Evolutionary conservation across 2,329 filamentous ascomycete species (phyloP).

Genomic region (Penicillium sp.): DNA sequence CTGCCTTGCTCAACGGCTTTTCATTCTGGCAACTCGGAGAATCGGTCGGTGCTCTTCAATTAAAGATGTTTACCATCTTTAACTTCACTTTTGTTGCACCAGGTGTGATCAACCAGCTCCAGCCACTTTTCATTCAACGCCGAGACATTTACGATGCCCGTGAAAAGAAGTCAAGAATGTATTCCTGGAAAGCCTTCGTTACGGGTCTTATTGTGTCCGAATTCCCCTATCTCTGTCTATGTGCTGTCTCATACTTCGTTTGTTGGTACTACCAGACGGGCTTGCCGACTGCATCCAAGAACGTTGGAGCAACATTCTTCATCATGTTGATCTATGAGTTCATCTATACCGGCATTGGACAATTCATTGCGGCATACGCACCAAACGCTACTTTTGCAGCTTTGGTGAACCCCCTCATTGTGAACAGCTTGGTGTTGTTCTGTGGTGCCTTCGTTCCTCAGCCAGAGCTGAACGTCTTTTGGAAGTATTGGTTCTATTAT

Average conservation of each 20-base stretch:
- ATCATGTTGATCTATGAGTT: conserved; percentile 14
- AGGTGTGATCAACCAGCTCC: conserved; percentile 50
- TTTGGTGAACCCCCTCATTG: conserved; percentile 2
- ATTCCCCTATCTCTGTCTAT: conserved; percentile 65
- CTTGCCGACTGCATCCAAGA: conserved; percentile 44
- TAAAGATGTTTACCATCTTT: conserved; percentile 70
- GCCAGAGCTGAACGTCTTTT: conserved; percentile 5
- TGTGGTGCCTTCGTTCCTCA: conserved; percentile 8
- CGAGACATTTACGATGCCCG: conserved; percentile 66
- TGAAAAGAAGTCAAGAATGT: conserved; percentile 70
- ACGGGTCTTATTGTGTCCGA: conserved; percentile 69
- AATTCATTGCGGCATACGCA: conserved; percentile 11
- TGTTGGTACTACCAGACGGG: conserved; percentile 68
- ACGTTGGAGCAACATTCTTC: conserved; percentile 6
- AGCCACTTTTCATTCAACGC: conserved; percentile 68
- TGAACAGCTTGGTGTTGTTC: conserved; percentile 6
- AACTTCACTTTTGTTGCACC: conserved; percentile 58
- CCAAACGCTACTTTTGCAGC: conserved; percentile 9
- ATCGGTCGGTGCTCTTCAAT: conserved; percentile 65
- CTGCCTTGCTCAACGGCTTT: conserved; percentile 50
- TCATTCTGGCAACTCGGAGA: conserved; percentile 69
- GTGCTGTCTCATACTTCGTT: conserved; percentile 65
- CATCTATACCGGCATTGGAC: conserved; percentile 10
- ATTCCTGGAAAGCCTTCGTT: conserved; percentile 72
- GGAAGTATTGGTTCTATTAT: conserved; percentile 10